These are phyloP conservation scores for Telfairia occidentalis DNA, from an alignment of 331 rosid genomes.

Conservation along the genomic window DNA sequence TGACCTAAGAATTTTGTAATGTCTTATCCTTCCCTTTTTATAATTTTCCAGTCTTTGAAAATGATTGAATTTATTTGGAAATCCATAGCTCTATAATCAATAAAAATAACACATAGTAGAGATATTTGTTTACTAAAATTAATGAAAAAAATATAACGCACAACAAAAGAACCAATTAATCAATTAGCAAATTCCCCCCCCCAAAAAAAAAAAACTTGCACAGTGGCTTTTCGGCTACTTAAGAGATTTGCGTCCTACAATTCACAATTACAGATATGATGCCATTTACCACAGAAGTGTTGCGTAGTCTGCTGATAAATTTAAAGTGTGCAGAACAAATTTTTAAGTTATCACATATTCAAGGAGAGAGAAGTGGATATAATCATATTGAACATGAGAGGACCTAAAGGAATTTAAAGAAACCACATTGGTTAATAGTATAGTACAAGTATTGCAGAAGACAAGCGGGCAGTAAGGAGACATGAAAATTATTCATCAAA, in stretches of 20 bases:
- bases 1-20: neutral
- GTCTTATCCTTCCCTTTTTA: neutral
- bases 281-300: neutral
- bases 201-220: neutral
- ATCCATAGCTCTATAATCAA: neutral
- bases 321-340: neutral
- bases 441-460: neutral
- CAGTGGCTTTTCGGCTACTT: neutral
- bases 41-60: neutral
- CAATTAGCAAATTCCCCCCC: neutral
- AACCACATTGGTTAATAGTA: neutral
- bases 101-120: neutral
- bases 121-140: neutral
- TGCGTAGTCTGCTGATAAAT: neutral
- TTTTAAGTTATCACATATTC: neutral
- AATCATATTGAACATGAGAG: neutral
- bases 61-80: neutral
- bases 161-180: neutral
- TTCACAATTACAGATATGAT: neutral
- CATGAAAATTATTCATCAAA: slow-evolving; percentile 13
- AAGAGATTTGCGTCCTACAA: neutral
- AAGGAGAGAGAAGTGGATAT: neutral
- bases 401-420: neutral
- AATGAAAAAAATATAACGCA: neutral
- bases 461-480: slow-evolving; percentile 16